phyloP scores from a whole-genome alignment of 2,329 filamentous ascomycete genomes.

The Epichloe festucae region DNA sequence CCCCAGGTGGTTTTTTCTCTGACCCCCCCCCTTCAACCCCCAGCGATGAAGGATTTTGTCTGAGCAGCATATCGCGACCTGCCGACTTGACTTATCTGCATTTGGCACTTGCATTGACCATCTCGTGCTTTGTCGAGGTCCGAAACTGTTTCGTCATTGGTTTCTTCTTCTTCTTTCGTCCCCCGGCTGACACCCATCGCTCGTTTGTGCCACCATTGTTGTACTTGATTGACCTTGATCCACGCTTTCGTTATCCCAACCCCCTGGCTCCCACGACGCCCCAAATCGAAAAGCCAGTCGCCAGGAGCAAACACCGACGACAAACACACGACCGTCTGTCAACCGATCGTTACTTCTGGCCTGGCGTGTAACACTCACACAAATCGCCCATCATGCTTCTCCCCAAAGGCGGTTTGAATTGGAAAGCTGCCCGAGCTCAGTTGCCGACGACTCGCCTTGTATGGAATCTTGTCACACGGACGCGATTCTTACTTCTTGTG shows the following conservation, averaged over 20 bases:
- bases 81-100: neutral
- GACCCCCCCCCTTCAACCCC: neutral
- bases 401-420: conserved; percentile 78
- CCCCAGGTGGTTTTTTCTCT: neutral
- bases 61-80: neutral
- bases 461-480: conserved; percentile 57
- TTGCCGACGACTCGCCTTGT: conserved; percentile 66
- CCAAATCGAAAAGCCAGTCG: conserved; percentile 10
- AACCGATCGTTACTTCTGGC: neutral
- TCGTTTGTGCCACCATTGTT: conserved; percentile 3
- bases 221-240: neutral
- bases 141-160: neutral
- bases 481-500: conserved; percentile 64
- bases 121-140: neutral
- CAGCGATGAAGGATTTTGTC: neutral
- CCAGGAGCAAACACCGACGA: neutral
- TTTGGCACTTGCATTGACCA: conserved; percentile 1
- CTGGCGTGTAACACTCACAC: conserved; percentile 3
- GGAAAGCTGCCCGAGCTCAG: conserved; percentile 76
- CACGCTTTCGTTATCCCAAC: conserved; percentile 2
- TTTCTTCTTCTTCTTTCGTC: neutral
- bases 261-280: neutral
- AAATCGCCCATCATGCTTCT: conserved; percentile 59
- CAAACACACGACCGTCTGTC: neutral
- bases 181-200: neutral